Evolutionary conservation across 2,329 filamentous ascomycete genomes (phyloP), one percentile per base, ranked within the genome.

Genomic region (Aureobasidium vineae): DNA sequence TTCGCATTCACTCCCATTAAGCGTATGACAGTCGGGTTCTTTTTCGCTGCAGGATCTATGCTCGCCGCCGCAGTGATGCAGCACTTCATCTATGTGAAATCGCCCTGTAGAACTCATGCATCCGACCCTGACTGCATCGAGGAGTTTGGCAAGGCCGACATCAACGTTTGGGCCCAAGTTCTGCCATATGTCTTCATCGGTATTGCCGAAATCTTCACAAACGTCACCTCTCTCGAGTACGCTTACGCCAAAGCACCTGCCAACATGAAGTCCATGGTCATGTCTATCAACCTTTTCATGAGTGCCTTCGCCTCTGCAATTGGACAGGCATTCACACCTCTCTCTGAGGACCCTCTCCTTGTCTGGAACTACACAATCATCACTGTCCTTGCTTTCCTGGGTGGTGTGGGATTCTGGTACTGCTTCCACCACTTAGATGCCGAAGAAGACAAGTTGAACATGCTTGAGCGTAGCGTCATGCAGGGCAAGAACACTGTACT

Each of bases 381-480:
- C 21, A 86, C 88, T 6, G 78, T 86, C 66, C 79, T 91, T 61
- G 84, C 89, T 0, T 82, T 86, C 43, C 61, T 87, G 8, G 89
- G 87, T 41, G 88, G 87, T 28, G 68, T 82, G 4, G 79, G 81
- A 1, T 92, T 92, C 79, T 92, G 88, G 88, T 75, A 88, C 72
- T 85, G 82, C 72, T 90, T 89, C 79, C 79, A 82, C 45, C 79
- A 84, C n/a, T 80, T 89, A 11, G 90, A 92, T 73, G 78, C 76
- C 31, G 80, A 87, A 70, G 90, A 92, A 74, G 90, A 92, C 75
- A 80, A 82, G 71, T 79, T 89, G 70, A 92, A 92, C 76, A 83
- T 86, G 82, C 76, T 86, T 28, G 49, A 53, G 21, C 43, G 38
- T 1, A 33, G 23, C 3, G 38, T 23, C 5, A 53, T 64, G 47